A percentile compares a stretch with the other conserved stretches of the same genome.
Conservation (phyloP, 2,329 filamentous ascomycete species). For the Beauveria scarabaeidicola region DNA sequence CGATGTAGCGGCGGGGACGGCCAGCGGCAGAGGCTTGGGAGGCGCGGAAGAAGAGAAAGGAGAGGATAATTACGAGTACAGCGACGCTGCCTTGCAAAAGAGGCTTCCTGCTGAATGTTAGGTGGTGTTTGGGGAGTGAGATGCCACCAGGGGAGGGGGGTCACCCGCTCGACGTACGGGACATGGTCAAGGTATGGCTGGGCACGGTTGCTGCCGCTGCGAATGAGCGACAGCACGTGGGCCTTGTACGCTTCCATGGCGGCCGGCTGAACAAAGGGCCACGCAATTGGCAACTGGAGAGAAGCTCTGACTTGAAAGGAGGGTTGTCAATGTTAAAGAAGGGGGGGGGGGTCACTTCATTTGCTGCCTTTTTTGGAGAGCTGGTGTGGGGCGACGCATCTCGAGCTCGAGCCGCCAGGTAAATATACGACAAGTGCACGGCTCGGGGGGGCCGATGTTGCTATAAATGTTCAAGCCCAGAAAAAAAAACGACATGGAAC, state of each 20-base stretch:
- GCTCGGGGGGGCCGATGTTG: neutral
- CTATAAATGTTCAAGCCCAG: neutral
- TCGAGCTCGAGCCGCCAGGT: no score
- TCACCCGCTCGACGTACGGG: neutral
- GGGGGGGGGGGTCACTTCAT: neutral
- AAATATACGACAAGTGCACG: neutral
- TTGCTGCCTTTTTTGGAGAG: neutral
- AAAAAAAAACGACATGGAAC: neutral
- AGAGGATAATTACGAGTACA: constrained; percentile 22
- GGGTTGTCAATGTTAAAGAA: neutral
- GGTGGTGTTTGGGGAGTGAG: neutral
- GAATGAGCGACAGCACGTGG: constrained; percentile 1
- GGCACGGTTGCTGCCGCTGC: neutral
- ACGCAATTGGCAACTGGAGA: neutral
- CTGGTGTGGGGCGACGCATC: constrained; percentile 4
- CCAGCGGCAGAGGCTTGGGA: constrained; percentile 25
- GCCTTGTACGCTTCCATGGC: constrained; percentile 9
- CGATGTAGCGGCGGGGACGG: constrained; percentile 46
- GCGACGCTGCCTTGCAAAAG: constrained; percentile 22
- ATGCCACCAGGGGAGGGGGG: neutral
- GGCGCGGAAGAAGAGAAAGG: constrained; percentile 23
- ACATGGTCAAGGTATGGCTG: constrained; percentile 9
- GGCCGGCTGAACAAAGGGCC: neutral
- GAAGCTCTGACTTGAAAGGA: neutral
- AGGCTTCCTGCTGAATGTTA: constrained; percentile 16